phyloP scores from a whole-genome alignment of 75 land plant species.

The Cunninghamia lanceolata region DNA sequence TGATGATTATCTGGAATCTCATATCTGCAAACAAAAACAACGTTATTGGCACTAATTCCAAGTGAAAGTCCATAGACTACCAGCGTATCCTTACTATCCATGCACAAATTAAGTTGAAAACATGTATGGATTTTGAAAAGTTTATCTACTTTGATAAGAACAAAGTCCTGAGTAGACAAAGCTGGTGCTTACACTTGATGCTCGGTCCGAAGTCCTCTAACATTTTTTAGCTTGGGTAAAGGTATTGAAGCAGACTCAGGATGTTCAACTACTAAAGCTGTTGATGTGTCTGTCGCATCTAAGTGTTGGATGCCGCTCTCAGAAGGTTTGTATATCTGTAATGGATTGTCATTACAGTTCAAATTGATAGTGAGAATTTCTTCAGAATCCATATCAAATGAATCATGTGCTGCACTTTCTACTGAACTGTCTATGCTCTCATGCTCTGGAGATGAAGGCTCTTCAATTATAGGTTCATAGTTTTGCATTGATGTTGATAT shows the following conservation, averaged over 20 bases:
- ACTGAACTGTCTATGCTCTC: constrained; percentile 33
- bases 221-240: constrained; percentile 83
- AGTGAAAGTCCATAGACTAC: background rate
- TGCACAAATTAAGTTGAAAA: background rate
- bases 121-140: background rate
- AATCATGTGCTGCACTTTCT: constrained; percentile 59
- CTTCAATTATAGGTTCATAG: constrained; percentile 82
- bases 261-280: constrained; percentile 61
- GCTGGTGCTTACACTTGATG: constrained; percentile 87
- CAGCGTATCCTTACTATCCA: no score
- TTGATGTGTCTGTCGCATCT: constrained; percentile 49
- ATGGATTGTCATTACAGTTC: constrained; percentile 33
- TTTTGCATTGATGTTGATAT: constrained; percentile 1
- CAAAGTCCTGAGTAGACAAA: background rate
- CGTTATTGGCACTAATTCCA: background rate
- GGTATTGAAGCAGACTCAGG: constrained; percentile 81
- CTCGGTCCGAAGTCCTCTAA: constrained; percentile 86
- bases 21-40: constrained; percentile 43
- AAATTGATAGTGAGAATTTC: constrained; percentile 58
- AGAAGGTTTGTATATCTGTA: constrained; percentile 32
- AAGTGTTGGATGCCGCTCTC: constrained; percentile 33
- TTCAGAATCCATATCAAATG: constrained; percentile 46
- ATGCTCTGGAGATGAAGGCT: constrained; percentile 76
- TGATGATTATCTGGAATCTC: constrained; percentile 77
- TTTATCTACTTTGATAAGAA: constrained; percentile 7